phyloP scores from a whole-genome alignment of 2,329 filamentous ascomycete species.

The Aspergillus quadricinctus region DNA sequence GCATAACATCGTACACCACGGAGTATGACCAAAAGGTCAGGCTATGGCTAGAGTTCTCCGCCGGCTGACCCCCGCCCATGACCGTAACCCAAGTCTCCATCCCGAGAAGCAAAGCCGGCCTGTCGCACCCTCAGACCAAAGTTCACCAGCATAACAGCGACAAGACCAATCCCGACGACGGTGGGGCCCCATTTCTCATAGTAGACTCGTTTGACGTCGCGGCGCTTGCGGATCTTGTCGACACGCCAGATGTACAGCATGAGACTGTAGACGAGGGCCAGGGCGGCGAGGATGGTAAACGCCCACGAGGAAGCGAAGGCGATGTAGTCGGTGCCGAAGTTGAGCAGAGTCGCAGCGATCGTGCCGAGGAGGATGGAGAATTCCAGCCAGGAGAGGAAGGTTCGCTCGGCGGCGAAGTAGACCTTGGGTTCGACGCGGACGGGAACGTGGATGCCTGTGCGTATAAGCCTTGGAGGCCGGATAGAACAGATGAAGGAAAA shows the following conservation, averaged over 20 bases:
- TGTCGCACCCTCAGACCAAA: slow-evolving; percentile 73
- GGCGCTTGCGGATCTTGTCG: slow-evolving; percentile 73
- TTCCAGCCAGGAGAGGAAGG: slow-evolving; percentile 95
- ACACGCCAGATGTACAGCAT: slow-evolving; percentile 85
- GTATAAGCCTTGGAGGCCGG: slow-evolving; percentile 6
- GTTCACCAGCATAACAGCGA: slow-evolving; percentile 71
- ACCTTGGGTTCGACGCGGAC: slow-evolving; percentile 97
- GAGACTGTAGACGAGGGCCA: slow-evolving; percentile 77
- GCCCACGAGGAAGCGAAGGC: slow-evolving; percentile 67
- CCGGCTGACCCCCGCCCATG: background rate
- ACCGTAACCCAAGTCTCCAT: background rate
- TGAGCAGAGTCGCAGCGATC: slow-evolving; percentile 77
- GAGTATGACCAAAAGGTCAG: background rate
- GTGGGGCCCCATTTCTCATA: slow-evolving; percentile 87
- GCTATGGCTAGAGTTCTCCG: slow-evolving; percentile 12
- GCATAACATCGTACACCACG: background rate
- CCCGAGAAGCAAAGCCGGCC: slow-evolving; percentile 23
- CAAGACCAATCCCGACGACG: slow-evolving; percentile 66
- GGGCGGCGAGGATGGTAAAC: slow-evolving; percentile 77
- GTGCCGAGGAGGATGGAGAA: slow-evolving; percentile 92
- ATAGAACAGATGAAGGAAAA: background rate
- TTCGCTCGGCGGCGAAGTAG: slow-evolving; percentile 92
- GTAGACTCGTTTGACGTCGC: slow-evolving; percentile 70
- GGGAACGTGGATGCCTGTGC: slow-evolving; percentile 82
- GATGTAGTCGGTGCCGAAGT: slow-evolving; percentile 62